Percentiles rank a stretch among this genome's conserved stretches.
These are phyloP conservation scores for Aspergillus tanneri DNA, from an alignment of 2,329 filamentous ascomycete species.

Conservation along the genomic window DNA sequence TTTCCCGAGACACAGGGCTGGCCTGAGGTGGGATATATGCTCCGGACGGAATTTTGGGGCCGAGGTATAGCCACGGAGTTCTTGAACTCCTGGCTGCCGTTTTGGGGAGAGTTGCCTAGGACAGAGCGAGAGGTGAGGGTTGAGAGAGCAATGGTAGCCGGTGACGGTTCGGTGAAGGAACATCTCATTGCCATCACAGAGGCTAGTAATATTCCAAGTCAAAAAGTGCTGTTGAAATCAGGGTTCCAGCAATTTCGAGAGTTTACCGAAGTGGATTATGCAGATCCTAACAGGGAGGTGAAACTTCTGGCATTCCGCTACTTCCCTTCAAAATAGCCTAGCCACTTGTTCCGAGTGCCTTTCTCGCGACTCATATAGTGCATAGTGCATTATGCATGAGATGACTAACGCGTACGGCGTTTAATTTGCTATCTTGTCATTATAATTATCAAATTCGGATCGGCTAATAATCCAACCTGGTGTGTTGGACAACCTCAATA, in stretches of 20 bases:
- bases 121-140: background rate
- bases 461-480: too few species aligned
- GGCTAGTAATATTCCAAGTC: background rate
- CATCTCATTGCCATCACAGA: background rate
- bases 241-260: background rate
- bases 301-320: background rate
- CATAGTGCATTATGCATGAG: too few species aligned
- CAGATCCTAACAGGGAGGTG: background rate
- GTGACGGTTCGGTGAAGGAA: background rate
- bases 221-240: background rate
- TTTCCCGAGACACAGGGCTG: background rate
- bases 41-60: background rate
- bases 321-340: background rate
- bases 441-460: too few species aligned
- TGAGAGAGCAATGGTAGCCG: background rate
- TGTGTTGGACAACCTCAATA: too few species aligned
- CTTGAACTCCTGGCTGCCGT: background rate
- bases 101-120: background rate
- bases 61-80: background rate
- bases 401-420: too few species aligned
- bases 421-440: too few species aligned
- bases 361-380: too few species aligned
- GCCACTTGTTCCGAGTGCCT: too few species aligned
- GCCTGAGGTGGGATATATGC: background rate
- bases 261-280: background rate